Percentiles rank a stretch among this genome's conserved stretches.
Evolutionary conservation across 2,329 filamentous ascomycete species (phyloP).

Genomic region (Cercospora sp.): DNA sequence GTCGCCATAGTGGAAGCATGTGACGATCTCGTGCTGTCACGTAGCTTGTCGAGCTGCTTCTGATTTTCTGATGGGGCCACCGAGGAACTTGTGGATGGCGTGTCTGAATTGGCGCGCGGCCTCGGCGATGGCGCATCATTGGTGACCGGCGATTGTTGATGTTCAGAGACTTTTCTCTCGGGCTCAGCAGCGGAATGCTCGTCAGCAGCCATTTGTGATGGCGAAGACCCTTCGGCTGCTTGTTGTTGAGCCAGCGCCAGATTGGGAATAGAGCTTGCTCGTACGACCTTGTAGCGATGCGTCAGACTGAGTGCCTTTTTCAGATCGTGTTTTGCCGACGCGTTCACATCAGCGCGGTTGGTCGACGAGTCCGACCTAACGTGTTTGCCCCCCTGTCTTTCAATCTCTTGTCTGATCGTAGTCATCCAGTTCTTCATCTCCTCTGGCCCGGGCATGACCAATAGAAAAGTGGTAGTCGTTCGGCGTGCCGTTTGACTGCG

Average conservation of each 20-base stretch:
- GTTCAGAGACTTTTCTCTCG: slow-evolving; percentile 14
- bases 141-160: background rate
- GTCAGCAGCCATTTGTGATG: background rate
- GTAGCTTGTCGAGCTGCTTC: slow-evolving; percentile 32
- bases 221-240: background rate
- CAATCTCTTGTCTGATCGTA: slow-evolving; percentile 67
- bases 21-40: slow-evolving; percentile 36
- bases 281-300: slow-evolving; percentile 42
- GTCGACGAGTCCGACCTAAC: slow-evolving; percentile 52
- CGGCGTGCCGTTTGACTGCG: slow-evolving; percentile 40
- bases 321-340: slow-evolving; percentile 27
- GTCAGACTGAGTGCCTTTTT: slow-evolving; percentile 32
- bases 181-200: background rate
- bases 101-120: slow-evolving; percentile 23
- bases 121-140: slow-evolving; percentile 10
- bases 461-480: slow-evolving; percentile 62
- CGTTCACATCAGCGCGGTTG: slow-evolving; percentile 10
- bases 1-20: slow-evolving; percentile 33
- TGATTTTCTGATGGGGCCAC: slow-evolving; percentile 31
- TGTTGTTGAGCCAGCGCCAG: slow-evolving; percentile 19
- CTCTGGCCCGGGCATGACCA: slow-evolving; percentile 70
- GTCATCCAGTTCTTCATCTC: slow-evolving; percentile 77
- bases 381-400: slow-evolving; percentile 67
- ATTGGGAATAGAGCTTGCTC: slow-evolving; percentile 23
- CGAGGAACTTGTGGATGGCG: slow-evolving; percentile 31